Conservation (phyloP, 2,329 filamentous ascomycete species). For the Teratosphaeria destructans region DNA sequence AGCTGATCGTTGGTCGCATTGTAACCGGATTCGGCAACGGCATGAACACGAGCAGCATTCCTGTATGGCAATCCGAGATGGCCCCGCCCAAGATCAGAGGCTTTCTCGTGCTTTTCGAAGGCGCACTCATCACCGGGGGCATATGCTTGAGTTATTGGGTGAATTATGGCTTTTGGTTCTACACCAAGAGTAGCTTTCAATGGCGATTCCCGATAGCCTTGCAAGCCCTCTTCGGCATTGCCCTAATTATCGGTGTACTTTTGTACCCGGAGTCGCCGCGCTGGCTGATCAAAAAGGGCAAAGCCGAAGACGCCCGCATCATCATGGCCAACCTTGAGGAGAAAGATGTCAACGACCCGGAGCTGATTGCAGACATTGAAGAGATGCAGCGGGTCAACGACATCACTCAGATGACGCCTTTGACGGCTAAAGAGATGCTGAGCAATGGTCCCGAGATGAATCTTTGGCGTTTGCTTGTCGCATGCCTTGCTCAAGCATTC, state of each 20-base stretch:
- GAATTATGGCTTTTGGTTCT: constrained; percentile 22
- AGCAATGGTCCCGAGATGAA: background rate
- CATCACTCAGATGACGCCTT: constrained; percentile 43
- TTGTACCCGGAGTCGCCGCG: constrained; percentile 45
- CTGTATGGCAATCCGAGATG: constrained; percentile 40
- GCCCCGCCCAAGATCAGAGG: constrained; percentile 40
- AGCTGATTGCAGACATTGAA: constrained; percentile 24
- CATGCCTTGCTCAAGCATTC: constrained; percentile 12
- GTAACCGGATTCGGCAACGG: constrained; percentile 41
- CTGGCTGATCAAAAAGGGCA: constrained; percentile 45
- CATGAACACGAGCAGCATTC: constrained; percentile 41
- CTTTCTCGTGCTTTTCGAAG: constrained; percentile 42
- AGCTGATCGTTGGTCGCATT: constrained; percentile 40
- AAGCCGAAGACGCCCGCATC: constrained; percentile 36
- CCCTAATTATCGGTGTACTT: constrained; percentile 38
- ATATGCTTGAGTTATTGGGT: constrained; percentile 40
- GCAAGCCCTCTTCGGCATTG: constrained; percentile 34
- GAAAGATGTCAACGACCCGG: background rate
- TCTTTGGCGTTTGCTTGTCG: background rate
- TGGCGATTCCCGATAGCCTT: constrained; percentile 33
- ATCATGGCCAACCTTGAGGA: constrained; percentile 1
- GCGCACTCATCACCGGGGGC: constrained; percentile 39
- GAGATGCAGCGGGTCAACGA: constrained; percentile 35
- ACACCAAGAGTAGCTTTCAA: constrained; percentile 28
- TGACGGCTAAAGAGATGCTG: constrained; percentile 34